Conservation (phyloP, 2,329 filamentous ascomycete genomes). For the Beauveria bassiana region DNA sequence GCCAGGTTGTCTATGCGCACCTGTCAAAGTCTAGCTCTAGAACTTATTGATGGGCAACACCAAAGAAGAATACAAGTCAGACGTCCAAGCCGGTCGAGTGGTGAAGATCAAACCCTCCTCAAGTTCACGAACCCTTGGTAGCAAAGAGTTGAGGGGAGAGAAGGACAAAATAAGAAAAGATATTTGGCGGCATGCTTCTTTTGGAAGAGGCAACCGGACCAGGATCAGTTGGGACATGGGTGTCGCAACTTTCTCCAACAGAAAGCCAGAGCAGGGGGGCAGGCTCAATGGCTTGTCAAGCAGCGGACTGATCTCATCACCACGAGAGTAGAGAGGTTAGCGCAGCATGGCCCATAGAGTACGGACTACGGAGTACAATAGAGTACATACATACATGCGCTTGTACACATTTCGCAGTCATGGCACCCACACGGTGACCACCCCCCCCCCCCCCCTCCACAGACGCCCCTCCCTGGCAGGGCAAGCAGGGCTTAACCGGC, state of each 20-base stretch:
- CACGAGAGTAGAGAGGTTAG: constrained; percentile 7
- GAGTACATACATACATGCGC: not conserved
- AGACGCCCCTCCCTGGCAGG: not conserved
- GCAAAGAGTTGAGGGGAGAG: not conserved
- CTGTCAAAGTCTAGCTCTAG: not conserved
- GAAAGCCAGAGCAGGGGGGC: constrained; percentile 1
- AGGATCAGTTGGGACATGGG: constrained; percentile 11
- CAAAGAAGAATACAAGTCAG: not conserved
- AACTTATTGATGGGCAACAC: not conserved
- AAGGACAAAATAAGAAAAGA: constrained; percentile 1
- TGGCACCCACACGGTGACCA: not conserved
- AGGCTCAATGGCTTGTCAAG: constrained; percentile 5
- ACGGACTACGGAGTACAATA: constrained; percentile 7
- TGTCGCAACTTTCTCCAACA: constrained; percentile 10
- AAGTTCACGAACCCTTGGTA: not conserved
- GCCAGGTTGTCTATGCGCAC: not conserved
- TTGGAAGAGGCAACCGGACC: constrained; percentile 5
- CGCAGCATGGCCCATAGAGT: constrained; percentile 1
- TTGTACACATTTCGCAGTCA: not conserved
- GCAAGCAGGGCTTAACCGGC: not conserved
- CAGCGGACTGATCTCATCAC: constrained; percentile 11
- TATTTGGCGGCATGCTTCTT: constrained; percentile 11
- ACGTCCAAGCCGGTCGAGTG: not conserved
- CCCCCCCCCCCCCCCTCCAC: not conserved
- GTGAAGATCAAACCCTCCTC: not conserved